Base-by-base conservation (phyloP, 495 filamentous ascomycete genomes). In the Staphylotrichum longicolle region DNA sequence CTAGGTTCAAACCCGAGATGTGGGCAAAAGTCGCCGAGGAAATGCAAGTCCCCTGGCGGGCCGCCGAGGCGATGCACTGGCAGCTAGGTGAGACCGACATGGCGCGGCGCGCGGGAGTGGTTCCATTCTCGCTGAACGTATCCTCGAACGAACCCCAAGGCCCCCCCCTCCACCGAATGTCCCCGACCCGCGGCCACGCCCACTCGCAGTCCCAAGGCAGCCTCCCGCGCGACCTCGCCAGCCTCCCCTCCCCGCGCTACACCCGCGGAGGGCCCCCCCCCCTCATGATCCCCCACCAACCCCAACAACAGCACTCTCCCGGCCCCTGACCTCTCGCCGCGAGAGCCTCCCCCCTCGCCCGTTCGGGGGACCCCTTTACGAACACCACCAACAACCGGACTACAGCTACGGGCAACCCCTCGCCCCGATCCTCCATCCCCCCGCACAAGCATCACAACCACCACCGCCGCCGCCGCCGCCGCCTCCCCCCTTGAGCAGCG, bases 1-100 rank as follows among this genome's bases (percentile, higher is more conserved):
- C 7, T 5, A 98, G 93, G 70, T 96, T 97, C 80, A 97, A 96
- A 73, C 83, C 88, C 63, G 91, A 97, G 66, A 96, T 98, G 91
- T 98, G 94, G 94, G 85, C 87, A 48, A 91, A 91, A 66, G 86
- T 98, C 5, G 90, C 91, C 40, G 88, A 90, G 71, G 94, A 98
- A 76, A 92, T 98, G 88, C 85, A 85, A n/a, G 87, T 97, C 65
- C 94, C 94, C 33, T 98, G 93, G 93, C 85, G 93, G 56, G 90
- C 94, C 7, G 93, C 90, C 37, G 94, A 98, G 76, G 91, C 90
- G 14, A 96, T 96, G 93, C 94, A 98, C 75, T 98, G 94, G 94
- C 89, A 95, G 68, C 75, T 98, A 20, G 94, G 94, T 55, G 93
- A 96, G 72, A 78, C 83, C 65, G 94, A 97, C 60, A 97, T 98